These are phyloP conservation scores for Coniella lustricola DNA, from an alignment of 2,329 filamentous ascomycete genomes.

Conservation along the genomic window DNA sequence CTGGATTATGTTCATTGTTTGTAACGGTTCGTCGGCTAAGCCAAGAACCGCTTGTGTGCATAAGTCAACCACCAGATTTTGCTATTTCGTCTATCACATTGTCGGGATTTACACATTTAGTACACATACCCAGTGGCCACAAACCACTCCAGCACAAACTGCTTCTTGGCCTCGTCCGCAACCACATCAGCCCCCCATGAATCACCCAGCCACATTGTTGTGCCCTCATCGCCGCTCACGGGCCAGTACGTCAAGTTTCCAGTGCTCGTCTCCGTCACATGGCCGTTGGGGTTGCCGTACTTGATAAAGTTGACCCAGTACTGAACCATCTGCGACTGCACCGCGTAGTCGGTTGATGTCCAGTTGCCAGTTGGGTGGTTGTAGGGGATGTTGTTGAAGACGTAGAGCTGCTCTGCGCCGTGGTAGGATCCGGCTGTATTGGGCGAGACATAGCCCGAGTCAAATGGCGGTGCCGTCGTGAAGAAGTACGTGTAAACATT, in stretches of 20 bases:
- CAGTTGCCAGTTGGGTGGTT: background rate
- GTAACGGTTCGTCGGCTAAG: too few relatives aligned
- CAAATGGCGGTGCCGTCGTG: background rate
- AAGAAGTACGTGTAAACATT: background rate
- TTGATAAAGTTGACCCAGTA: conserved; percentile 3
- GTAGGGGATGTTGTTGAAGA: conserved; percentile 1
- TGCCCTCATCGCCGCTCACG: background rate
- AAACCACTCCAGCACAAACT: background rate
- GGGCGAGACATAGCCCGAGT: background rate
- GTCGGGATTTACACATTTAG: too few relatives aligned
- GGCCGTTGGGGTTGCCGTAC: background rate
- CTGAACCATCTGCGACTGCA: background rate
- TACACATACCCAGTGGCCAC: background rate
- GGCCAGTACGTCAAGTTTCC: background rate
- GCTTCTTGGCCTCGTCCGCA: background rate
- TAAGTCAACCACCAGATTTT: too few relatives aligned
- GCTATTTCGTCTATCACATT: too few relatives aligned
- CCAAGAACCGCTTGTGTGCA: too few relatives aligned
- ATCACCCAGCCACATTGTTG: background rate
- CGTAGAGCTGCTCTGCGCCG: background rate
- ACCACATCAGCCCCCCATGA: background rate
- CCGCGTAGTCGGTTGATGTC: background rate
- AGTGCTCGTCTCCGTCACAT: background rate
- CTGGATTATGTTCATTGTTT: too few relatives aligned
- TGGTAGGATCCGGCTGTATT: background rate